Evolutionary conservation across 2,329 filamentous ascomycete genomes (phyloP).

Genomic region (Byssochlamys sp.): DNA sequence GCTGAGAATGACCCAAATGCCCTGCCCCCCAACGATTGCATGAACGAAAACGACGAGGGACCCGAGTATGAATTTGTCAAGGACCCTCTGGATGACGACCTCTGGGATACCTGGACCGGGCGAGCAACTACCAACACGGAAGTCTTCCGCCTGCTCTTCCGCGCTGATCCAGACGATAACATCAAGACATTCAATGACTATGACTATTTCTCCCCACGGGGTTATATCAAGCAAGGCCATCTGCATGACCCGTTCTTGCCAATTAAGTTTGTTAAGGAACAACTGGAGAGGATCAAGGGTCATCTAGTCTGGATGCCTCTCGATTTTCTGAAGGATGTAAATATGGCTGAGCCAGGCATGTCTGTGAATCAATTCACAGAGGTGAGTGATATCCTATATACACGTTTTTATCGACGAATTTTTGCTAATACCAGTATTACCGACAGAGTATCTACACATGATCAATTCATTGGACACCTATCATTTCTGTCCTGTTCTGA

Average conservation of each 20-base stretch:
- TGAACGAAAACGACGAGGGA: constrained; percentile 66
- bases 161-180: constrained; percentile 77
- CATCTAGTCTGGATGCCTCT: constrained; percentile 95
- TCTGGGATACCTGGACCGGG: constrained; percentile 61
- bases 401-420: not conserved
- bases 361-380: constrained; percentile 80
- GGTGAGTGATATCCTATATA: constrained; percentile 50
- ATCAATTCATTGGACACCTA: not conserved
- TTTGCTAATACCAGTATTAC: not conserved
- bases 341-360: constrained; percentile 82
- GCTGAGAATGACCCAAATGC: constrained; percentile 64
- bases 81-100: constrained; percentile 61
- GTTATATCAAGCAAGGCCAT: constrained; percentile 68
- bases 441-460: not conserved
- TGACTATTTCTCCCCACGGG: constrained; percentile 59
- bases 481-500: no score
- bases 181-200: constrained; percentile 88
- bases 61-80: constrained; percentile 58
- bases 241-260: constrained; percentile 72
- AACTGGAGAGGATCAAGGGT: constrained; percentile 70
- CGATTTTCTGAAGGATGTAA: constrained; percentile 69
- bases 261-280: constrained; percentile 59
- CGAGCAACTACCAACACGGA: constrained; percentile 72
- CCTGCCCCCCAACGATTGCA: constrained; percentile 58
- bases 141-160: constrained; percentile 72